Evolutionary conservation across 345 rosid genomes (phyloP), one percentile per base, ranked within the genome.

Genomic region (Brassica incana): DNA sequence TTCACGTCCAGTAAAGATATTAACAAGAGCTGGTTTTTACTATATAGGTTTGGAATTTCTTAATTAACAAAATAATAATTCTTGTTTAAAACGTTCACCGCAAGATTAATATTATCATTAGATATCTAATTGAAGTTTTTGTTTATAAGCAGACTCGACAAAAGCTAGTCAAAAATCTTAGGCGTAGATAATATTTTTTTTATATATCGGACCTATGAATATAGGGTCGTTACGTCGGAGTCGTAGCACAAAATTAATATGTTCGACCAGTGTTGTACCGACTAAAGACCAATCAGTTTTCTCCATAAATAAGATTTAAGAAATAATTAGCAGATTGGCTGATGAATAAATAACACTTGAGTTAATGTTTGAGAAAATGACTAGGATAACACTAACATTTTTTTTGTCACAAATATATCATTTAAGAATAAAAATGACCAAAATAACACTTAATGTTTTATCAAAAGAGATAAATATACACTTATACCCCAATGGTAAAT

Each of bases 311-410:
- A 27, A 58, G 29, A 23, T 56, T 56, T 52, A 12, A 0, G n/a
- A 33, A 23, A 6, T 7, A 40, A 30, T 48, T 69, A 63, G 56
- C 63, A 43, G 63, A 69, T 65, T 71, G 59, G 76, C 54, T 52
- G 71, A 71, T 65, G 25, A 52, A 18, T 18, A 18, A 18, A 18
- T 18, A 18, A 18, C 20, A 18, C 20, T 18, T 18, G 20, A 18
- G 20, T 18, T 18, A 18, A 18, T 18, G 20, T 18, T 18, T 1
- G 1, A 18, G 20, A 18, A 18, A 18, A 18, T 18, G 20, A 18
- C 20, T 18, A 18, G 20, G 20, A 18, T 18, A 18, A 18, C 20
- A 18, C 20, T 18, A 18, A 18, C 0, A 18, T 18, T 18, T 18
- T 18, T 18, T 18, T 18, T 18, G 1, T 18, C 20, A 18, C 20